Percentiles rank a stretch among this genome's conserved stretches.
These are phyloP conservation scores for Dictyostelium brefeldianum DNA, from an alignment of 78 protist genomes.

Conservation along the genomic window DNA sequence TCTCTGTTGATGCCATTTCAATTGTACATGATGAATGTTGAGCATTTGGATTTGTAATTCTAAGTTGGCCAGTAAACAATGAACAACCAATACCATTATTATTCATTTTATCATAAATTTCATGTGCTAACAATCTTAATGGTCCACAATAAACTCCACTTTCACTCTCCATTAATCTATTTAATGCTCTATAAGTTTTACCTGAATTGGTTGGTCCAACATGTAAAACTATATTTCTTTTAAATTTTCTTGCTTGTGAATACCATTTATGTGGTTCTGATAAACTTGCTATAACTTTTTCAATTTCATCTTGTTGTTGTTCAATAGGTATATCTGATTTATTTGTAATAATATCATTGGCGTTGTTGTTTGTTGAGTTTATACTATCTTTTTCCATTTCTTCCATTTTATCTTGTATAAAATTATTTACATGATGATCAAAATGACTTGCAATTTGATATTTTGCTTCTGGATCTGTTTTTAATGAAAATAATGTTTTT, in stretches of 20 bases:
- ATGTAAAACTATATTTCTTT: constrained; percentile 71
- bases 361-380: background rate
- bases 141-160: constrained; percentile 86
- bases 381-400: background rate
- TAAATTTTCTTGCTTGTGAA: constrained; percentile 59
- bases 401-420: background rate
- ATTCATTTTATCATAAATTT: constrained; percentile 56
- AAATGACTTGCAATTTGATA: background rate
- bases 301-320: background rate
- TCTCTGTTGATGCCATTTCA: constrained; percentile 81
- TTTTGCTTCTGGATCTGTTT: background rate
- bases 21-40: constrained; percentile 86
- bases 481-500: background rate
- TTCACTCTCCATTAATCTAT: constrained; percentile 33
- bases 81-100: background rate
- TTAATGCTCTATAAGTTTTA: constrained; percentile 70
- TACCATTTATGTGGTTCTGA: constrained; percentile 70
- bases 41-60: constrained; percentile 7
- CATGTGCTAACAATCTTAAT: constrained; percentile 71
- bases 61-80: constrained; percentile 64
- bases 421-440: background rate
- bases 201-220: constrained; percentile 87
- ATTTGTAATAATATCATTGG: background rate
- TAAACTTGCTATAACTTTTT: background rate
- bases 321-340: too few relatives aligned